Evolutionary conservation across 441 rosid genomes (phyloP).

Genomic region (Gossypium schwendimanii): DNA sequence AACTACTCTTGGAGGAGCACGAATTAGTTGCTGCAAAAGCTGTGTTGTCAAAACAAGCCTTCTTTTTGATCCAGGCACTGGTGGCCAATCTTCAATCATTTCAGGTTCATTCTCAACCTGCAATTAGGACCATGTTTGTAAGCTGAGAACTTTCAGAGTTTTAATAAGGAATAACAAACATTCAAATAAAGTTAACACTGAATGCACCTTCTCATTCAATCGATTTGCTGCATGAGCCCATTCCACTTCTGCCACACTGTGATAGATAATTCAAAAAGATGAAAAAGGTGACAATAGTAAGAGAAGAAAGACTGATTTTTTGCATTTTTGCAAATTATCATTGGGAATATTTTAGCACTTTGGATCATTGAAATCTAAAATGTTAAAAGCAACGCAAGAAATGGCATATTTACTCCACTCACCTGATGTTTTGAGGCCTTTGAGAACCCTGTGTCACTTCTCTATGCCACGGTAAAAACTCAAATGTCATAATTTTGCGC

Average conservation of each 20-base stretch:
- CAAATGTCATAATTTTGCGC: conserved; percentile 55
- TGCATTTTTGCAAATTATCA: not conserved
- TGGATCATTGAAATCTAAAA: not conserved
- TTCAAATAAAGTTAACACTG: conserved; percentile 5
- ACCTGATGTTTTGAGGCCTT: conserved; percentile 59
- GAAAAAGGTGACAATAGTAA: not conserved
- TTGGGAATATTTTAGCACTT: not conserved
- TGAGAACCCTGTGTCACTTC: conserved; percentile 41
- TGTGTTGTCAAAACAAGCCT: conserved; percentile 67
- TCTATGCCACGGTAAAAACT: conserved; percentile 62
- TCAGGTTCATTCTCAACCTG: conserved; percentile 63
- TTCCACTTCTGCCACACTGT: conserved; percentile 61
- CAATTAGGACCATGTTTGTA: conserved; percentile 17
- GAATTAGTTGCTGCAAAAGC: conserved; percentile 68
- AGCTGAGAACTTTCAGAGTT: conserved; percentile 6
- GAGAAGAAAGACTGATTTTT: not conserved
- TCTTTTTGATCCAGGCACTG: conserved; percentile 47
- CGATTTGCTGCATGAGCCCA: conserved; percentile 69
- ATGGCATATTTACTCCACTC: conserved; percentile 10
- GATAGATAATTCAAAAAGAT: conserved; percentile 3
- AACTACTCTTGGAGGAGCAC: conserved; percentile 39
- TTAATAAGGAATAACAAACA: not conserved
- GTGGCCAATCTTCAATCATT: conserved; percentile 34
- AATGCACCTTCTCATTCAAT: conserved; percentile 65
- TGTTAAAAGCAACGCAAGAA: not conserved